phyloP scores from a whole-genome alignment of 2,329 filamentous ascomycete genomes.

The Epichloe typhina region DNA sequence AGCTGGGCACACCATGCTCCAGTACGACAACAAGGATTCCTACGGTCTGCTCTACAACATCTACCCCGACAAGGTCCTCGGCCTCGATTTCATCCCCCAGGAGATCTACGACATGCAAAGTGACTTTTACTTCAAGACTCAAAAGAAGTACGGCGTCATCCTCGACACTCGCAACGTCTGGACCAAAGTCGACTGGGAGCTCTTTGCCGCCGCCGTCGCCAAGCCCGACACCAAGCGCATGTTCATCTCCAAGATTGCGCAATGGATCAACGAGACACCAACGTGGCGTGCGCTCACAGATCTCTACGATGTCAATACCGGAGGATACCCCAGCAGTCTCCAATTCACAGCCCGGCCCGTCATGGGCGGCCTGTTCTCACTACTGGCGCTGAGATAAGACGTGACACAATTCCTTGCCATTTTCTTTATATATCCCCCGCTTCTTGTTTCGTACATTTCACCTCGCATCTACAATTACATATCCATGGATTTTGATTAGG shows the following conservation, averaged over 20 bases:
- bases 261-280: slow-evolving; percentile 62
- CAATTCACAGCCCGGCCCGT: slow-evolving; percentile 71
- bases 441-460: neutral
- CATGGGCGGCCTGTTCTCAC: slow-evolving; percentile 66
- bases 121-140: slow-evolving; percentile 59
- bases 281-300: slow-evolving; percentile 64
- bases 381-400: slow-evolving; percentile 44
- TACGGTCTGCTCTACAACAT: slow-evolving; percentile 60
- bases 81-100: slow-evolving; percentile 59
- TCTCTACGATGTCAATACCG: slow-evolving; percentile 58
- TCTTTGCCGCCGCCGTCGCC: slow-evolving; percentile 70
- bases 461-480: neutral
- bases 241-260: slow-evolving; percentile 56
- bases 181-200: slow-evolving; percentile 80
- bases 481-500: neutral
- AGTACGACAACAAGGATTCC: slow-evolving; percentile 53
- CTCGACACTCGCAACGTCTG: slow-evolving; percentile 72
- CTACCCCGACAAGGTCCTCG: slow-evolving; percentile 65
- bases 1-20: slow-evolving; percentile 60
- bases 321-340: slow-evolving; percentile 50
- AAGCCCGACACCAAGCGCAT: slow-evolving; percentile 43
- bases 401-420: neutral
- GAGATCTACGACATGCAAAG: slow-evolving; percentile 67
- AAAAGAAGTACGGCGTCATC: slow-evolving; percentile 66
- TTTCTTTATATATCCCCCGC: too few relatives aligned